Evolutionary conservation across 1,284 basidiomycete species (phyloP).

Genomic region (Microstroma glucosiphilum): DNA sequence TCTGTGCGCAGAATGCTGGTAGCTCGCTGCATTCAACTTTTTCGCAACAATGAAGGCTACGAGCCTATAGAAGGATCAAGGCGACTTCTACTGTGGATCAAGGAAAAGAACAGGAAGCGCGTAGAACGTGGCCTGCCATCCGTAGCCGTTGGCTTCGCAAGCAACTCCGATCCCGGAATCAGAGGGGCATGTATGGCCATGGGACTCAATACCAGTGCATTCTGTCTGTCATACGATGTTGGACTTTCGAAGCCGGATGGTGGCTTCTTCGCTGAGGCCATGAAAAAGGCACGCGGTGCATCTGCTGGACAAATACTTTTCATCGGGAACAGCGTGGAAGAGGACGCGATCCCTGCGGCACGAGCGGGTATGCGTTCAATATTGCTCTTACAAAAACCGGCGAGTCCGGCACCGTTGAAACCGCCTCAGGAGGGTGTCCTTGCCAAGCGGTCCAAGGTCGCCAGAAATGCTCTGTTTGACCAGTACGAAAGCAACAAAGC

Average conservation of each 20-base stretch:
- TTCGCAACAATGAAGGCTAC: neutral
- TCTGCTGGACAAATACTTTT: neutral
- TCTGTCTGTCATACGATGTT: neutral
- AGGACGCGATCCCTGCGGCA: neutral
- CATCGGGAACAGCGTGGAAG: neutral
- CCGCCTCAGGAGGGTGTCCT: no score
- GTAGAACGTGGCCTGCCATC: neutral
- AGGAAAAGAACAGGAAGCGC: neutral
- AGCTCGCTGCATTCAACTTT: neutral
- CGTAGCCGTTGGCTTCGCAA: neutral
- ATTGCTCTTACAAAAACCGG: no score
- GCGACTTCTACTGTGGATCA: neutral
- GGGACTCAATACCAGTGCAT: neutral
- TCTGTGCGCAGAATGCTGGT: neutral
- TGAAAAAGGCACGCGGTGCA: neutral
- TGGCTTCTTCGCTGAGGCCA: neutral
- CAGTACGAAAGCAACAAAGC: no score
- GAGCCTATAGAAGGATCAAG: neutral
- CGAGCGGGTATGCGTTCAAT: neutral
- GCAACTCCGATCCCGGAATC: constrained; percentile 1
- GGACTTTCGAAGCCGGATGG: neutral
- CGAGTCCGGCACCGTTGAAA: no score
- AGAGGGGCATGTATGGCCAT: neutral
- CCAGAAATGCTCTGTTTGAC: no score
- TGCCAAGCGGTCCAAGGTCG: no score